Conservation (phyloP, 2,329 filamentous ascomycete species). For the Penicillium olsonii region DNA sequence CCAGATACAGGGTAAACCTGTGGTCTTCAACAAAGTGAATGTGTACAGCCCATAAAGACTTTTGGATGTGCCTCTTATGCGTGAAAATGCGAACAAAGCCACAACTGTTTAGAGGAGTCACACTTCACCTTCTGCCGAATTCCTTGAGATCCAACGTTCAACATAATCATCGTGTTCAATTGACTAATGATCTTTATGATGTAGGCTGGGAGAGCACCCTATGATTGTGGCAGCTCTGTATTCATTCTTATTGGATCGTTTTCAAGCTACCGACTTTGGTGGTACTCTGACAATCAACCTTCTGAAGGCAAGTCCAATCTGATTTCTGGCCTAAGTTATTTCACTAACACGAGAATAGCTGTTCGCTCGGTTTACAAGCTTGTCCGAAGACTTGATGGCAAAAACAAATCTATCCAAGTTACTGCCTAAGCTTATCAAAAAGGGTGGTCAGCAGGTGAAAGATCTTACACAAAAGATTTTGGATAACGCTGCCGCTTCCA, state of each 20-base stretch:
- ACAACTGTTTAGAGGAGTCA: constrained; percentile 5
- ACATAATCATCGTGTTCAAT: constrained; percentile 5
- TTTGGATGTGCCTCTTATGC: constrained; percentile 1
- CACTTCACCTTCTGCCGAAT: not conserved
- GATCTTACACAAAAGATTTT: constrained; percentile 57
- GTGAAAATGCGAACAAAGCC: not conserved
- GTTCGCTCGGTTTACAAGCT: constrained; percentile 56
- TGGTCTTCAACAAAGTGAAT: not conserved
- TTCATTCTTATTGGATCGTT: constrained; percentile 51
- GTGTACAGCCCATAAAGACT: not conserved
- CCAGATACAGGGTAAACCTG: not conserved
- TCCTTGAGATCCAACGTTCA: not conserved
- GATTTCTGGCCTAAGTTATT: not conserved
- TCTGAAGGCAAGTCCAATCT: constrained; percentile 43
- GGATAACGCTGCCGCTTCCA: constrained; percentile 48
- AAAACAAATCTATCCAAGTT: constrained; percentile 63
- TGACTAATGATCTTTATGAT: constrained; percentile 31
- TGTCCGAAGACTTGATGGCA: constrained; percentile 59
- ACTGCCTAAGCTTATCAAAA: constrained; percentile 59
- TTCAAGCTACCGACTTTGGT: constrained; percentile 50
- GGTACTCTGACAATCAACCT: constrained; percentile 47
- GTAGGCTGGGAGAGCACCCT: constrained; percentile 52
- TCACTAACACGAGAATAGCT: constrained; percentile 44
- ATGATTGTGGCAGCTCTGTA: constrained; percentile 49
- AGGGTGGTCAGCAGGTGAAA: constrained; percentile 59